Conservation (phyloP, 1,139 yeast species). For the Zygoascus hellenicus region DNA sequence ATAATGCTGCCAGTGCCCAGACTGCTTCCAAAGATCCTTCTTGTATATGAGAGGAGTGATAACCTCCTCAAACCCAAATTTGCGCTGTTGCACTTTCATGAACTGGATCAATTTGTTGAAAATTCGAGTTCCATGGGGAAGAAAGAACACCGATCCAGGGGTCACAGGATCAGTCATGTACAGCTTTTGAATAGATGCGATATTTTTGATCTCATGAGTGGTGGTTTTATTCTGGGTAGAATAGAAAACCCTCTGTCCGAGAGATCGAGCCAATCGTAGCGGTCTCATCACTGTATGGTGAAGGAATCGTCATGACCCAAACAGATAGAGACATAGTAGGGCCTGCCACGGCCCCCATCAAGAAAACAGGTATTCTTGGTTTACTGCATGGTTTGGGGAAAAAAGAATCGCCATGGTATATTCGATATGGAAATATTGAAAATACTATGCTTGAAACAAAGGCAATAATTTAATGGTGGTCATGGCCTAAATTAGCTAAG, state of each 20-base stretch:
- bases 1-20: slow-evolving; percentile 97
- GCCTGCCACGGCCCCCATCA: too few relatives aligned
- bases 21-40: slow-evolving; percentile 76
- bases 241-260: neutral
- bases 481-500: too few relatives aligned
- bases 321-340: too few relatives aligned
- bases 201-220: slow-evolving; percentile 13
- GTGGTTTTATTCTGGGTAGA: slow-evolving; percentile 6
- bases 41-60: slow-evolving; percentile 89
- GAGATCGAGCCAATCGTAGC: too few relatives aligned
- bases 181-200: slow-evolving; percentile 48
- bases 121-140: slow-evolving; percentile 86
- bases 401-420: too few relatives aligned
- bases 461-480: too few relatives aligned
- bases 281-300: too few relatives aligned
- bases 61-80: slow-evolving; percentile 87
- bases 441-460: too few relatives aligned
- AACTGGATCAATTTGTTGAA: slow-evolving; percentile 72
- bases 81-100: slow-evolving; percentile 78
- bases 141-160: slow-evolving; percentile 84
- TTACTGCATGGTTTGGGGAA: too few relatives aligned
- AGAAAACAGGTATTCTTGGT: too few relatives aligned
- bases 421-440: too few relatives aligned
- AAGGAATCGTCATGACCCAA: too few relatives aligned
- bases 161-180: slow-evolving; percentile 73